Evolutionary conservation across 495 filamentous ascomycete species (phyloP), one percentile per base, ranked within the genome.

Genomic region (Pseudoneurospora amorphoporcata): DNA sequence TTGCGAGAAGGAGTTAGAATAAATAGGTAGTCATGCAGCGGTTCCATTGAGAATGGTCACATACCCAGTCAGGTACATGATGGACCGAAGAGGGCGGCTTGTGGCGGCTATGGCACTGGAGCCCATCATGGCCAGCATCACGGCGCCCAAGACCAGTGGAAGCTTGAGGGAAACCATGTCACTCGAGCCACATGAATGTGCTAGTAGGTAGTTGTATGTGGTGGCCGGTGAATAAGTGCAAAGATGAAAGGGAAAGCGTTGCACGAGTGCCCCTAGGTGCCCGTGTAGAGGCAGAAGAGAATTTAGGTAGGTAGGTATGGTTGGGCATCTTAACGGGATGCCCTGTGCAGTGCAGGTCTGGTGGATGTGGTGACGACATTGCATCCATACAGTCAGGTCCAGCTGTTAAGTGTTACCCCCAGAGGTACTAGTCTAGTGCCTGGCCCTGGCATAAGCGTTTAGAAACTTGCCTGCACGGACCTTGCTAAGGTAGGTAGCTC

Each of bases 51-150:
- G 53, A 35, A 39, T 37, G 68, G 40, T 71, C 10, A 70, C 77
- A 65, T 80, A 88, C 87, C 87, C 87, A 6, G 87, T 89, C 42
- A 89, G 82, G 76, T 90, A 90, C 86, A 90, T 88, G 76, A 89
- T 76, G 70, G 85, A 87, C 72, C 85, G 82, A 41, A 80, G 75
- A 53, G 76, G 78, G 70, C 71, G 71, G 14, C 72, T 72, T 38
- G 58, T 38, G 73, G 68, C 35, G 72, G 71, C 70, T 72, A 74
- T n/a, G 53, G 45, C 37, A 43, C 75, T 9, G 10, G 76, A 68
- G 39, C 58, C 23, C 71, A 41, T 37, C 53, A 72, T 69, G 37
- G 41, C 41, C 39, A 42, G 32, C 58, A 17, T 65, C 53, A 65
- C 29, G 53, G 53, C 29, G 53, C 53, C 53, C 29, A 61, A 61